Base-by-base conservation (phyloP, 225 moss, liverwort and hornwort genomes). In the Takakia lepidozioides region DNA sequence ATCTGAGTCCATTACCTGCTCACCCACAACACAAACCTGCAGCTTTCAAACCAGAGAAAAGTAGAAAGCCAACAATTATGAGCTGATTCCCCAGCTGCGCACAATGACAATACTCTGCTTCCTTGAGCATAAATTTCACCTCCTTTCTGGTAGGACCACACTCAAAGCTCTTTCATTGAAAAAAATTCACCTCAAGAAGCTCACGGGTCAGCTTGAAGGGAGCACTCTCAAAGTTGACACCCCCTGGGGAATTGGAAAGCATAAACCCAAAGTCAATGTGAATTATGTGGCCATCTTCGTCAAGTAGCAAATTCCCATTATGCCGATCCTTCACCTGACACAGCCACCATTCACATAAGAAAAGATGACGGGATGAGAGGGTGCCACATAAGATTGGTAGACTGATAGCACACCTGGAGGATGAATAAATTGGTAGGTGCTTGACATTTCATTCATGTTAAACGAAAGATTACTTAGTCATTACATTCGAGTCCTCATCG, bases 181-280 rank as follows among this genome's bases (percentile, higher is more conserved):
- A 10, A 26, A 27, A 28, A 29, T 29, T 59, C 58, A 91, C 95
- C 90, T 98, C 95, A 62, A 98, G 70, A 72, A 98, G 95, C 71
- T 91, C 91, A 20, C 95, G 90, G 16, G 95, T 91, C 59, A 98
- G 68, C 63, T 98, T 98, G 66, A 98, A 98, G 71, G 95, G 95
- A 54, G 95, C 95, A 74, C 90, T 98, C 71, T 98, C 91, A 68
- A 98, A 98, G 69, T 98, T 98, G 27, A 98, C 95, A 42, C 91
- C 91, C 15, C 95, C 95, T 10, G 95, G 95, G 62, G 95, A 98
- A 52, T 98, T 98, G 43, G 90, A 98, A 29, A 98, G 90, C 95
- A 98, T 98, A 56, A 83, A 98, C 34, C 95, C 95, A 44, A 98
- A 98, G 59, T 98, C 95, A 37, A 98, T 98, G 51, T 98, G 95